Evolutionary conservation across 2,329 filamentous ascomycete genomes (phyloP).

Genomic region (Epichloe uncinata): DNA sequence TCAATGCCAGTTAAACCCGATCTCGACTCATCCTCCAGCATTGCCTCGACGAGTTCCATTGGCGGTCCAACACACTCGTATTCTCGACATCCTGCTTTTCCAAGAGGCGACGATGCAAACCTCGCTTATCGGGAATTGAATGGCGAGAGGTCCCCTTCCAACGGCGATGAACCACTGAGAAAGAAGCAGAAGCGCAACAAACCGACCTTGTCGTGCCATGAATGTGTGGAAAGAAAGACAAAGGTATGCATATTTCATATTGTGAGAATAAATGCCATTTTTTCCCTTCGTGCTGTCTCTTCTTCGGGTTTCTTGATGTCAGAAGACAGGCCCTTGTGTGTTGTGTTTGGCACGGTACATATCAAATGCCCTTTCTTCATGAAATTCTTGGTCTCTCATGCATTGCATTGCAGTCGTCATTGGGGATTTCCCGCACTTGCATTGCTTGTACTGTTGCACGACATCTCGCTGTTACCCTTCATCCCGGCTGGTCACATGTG

Average conservation of each 20-base stretch:
- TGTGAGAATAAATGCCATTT: not conserved
- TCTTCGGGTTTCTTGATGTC: not conserved
- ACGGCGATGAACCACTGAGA: conserved; percentile 29
- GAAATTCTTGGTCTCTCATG: not conserved
- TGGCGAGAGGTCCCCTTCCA: conserved; percentile 7
- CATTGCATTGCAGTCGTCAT: not conserved
- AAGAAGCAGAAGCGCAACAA: conserved; percentile 80
- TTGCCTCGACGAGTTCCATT: conserved; percentile 2
- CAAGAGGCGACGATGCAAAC: conserved; percentile 3
- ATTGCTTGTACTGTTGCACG: conserved; percentile 3
- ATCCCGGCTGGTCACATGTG: not conserved
- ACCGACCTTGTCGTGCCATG: conserved; percentile 63
- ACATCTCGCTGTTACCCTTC: conserved; percentile 1
- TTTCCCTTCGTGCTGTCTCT: no score
- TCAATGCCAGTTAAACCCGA: conserved; percentile 4
- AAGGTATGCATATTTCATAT: conserved; percentile 39
- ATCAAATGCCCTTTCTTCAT: not conserved
- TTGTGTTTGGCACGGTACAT: no score
- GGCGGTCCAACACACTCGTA: conserved; percentile 1
- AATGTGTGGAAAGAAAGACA: conserved; percentile 73
- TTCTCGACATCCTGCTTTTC: conserved; percentile 4
- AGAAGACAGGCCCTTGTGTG: no score
- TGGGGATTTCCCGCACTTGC: not conserved
- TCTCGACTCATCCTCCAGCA: conserved; percentile 3
- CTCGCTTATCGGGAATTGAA: conserved; percentile 7